Evolutionary conservation across 257 asterid species (phyloP).

Genomic region (Verbascum thapsus): DNA sequence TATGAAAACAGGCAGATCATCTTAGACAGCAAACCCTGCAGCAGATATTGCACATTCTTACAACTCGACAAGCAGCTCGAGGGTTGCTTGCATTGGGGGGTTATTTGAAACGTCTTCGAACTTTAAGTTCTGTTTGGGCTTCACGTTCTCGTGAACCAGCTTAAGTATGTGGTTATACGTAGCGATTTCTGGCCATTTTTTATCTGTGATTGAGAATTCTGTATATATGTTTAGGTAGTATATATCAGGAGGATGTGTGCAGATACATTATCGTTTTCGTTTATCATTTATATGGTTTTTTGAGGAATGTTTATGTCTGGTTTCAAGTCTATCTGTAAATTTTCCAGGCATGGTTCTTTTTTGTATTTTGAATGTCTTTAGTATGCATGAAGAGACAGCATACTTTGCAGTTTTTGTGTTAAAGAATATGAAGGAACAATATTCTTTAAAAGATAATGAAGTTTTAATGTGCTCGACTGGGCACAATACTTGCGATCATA

Average conservation of each 20-base stretch:
- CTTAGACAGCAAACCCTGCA: constrained; percentile 57
- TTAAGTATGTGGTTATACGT: constrained; percentile 31
- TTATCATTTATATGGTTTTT: too few species aligned
- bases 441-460: too few species aligned
- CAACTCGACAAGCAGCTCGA: constrained; percentile 53
- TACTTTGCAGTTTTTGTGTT: background rate
- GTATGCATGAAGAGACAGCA: constrained; percentile 9
- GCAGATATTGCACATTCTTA: constrained; percentile 48
- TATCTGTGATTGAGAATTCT: constrained; percentile 41
- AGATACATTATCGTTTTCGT: constrained; percentile 21
- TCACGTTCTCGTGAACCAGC: constrained; percentile 45
- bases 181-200: constrained; percentile 45
- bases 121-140: constrained; percentile 51
- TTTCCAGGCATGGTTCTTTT: too few species aligned
- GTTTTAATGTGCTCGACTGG: too few species aligned
- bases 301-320: constrained; percentile 16
- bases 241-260: constrained; percentile 47
- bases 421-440: too few species aligned
- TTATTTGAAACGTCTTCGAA: constrained; percentile 53
- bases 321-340: too few species aligned
- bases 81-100: constrained; percentile 60
- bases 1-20: constrained; percentile 73
- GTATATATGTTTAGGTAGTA: constrained; percentile 50
- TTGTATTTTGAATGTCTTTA: constrained; percentile 32
- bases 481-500: too few species aligned